Evolutionary conservation across 306 rosid genomes (phyloP).

Genomic region (Castanea mollissima): DNA sequence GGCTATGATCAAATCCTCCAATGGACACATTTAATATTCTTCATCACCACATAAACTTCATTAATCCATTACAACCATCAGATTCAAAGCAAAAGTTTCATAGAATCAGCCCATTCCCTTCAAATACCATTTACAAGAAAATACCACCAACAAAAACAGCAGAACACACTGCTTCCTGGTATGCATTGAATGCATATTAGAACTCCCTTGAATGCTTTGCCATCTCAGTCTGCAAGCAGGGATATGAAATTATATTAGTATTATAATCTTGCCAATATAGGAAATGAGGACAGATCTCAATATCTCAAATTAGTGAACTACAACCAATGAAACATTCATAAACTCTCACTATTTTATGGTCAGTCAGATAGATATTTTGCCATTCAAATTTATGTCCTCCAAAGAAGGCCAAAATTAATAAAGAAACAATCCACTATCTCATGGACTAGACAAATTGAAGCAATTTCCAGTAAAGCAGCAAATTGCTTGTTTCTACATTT

Average conservation of each 20-base stretch:
- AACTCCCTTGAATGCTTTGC: conserved; percentile 62
- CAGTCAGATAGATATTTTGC: background rate
- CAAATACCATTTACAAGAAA: background rate
- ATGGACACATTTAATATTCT: conserved; percentile 9
- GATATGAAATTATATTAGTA: conserved; percentile 12
- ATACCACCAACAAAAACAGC: conserved; percentile 4
- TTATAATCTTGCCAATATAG: background rate
- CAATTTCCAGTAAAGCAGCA: background rate
- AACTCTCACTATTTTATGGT: background rate
- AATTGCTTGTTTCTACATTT: background rate
- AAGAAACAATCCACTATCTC: background rate
- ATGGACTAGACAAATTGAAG: background rate
- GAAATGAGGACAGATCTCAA: background rate
- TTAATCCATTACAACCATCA: conserved; percentile 14
- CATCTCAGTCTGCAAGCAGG: conserved; percentile 58
- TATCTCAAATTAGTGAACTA: background rate
- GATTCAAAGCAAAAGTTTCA: conserved; percentile 6
- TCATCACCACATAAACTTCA: background rate
- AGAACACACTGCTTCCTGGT: background rate
- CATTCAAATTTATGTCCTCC: background rate
- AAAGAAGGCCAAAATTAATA: background rate
- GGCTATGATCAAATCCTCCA: conserved; percentile 2
- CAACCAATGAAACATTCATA: background rate
- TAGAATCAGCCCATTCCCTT: conserved; percentile 1
- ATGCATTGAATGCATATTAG: conserved; percentile 32